Conservation (phyloP, 2,329 filamentous ascomycete species). For the Mycosphaerella arachidis region DNA sequence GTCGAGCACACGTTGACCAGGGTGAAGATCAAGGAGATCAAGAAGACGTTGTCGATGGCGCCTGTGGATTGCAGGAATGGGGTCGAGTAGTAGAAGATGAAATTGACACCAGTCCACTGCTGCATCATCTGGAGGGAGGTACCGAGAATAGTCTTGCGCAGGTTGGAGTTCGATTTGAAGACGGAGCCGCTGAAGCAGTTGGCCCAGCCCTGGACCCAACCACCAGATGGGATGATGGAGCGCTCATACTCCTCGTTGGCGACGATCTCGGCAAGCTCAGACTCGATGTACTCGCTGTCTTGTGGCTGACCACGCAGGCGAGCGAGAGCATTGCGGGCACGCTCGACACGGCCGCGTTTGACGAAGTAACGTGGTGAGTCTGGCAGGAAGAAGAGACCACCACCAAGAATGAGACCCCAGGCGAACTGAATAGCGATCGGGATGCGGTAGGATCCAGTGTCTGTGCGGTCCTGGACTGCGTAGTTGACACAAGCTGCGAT, state of each 20-base stretch:
- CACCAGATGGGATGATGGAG: constrained; percentile 58
- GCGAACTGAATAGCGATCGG: constrained; percentile 74
- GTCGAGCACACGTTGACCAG: constrained; percentile 84
- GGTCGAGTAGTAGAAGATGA: constrained; percentile 73
- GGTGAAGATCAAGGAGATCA: constrained; percentile 80
- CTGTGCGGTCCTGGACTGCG: constrained; percentile 57
- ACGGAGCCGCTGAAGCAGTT: constrained; percentile 58
- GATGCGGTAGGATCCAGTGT: constrained; percentile 71
- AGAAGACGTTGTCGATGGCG: constrained; percentile 71
- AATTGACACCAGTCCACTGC: constrained; percentile 79
- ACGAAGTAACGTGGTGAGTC: constrained; percentile 84
- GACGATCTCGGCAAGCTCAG: constrained; percentile 78
- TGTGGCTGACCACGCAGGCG: constrained; percentile 69
- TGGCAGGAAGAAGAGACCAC: constrained; percentile 70
- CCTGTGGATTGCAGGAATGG: constrained; percentile 77
- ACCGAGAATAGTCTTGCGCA: constrained; percentile 46
- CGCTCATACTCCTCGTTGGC: constrained; percentile 87
- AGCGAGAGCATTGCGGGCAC: constrained; percentile 59
- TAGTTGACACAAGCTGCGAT: constrained; percentile 73
- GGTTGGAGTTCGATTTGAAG: constrained; percentile 47
- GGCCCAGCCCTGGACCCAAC: constrained; percentile 65
- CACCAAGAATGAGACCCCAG: constrained; percentile 71
- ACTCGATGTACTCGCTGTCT: constrained; percentile 69
- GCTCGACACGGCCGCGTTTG: constrained; percentile 66
- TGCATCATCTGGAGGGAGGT: constrained; percentile 50